Evolutionary conservation across 2,329 filamentous ascomycete species (phyloP).

Genomic region (Trichoderma guizhouense): DNA sequence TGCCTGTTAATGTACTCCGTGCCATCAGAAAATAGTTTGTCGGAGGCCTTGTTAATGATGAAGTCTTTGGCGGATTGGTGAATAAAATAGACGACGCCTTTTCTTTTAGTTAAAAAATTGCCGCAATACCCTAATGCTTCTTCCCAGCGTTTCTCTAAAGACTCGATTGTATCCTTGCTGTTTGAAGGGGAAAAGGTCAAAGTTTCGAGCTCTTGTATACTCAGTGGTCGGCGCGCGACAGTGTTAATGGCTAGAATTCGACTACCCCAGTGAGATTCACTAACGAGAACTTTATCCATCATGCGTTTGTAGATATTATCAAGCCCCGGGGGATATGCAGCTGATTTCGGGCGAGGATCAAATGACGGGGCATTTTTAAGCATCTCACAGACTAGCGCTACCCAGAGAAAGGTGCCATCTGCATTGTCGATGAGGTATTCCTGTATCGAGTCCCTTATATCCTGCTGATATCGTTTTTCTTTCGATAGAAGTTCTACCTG

Average conservation of each 20-base stretch:
- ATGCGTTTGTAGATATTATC: neutral
- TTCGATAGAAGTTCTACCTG: neutral
- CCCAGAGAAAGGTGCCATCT: neutral
- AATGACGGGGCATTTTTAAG: neutral
- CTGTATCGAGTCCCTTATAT: neutral
- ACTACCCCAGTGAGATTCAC: neutral
- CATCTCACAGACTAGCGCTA: neutral
- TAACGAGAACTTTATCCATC: neutral
- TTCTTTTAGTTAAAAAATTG: conserved; percentile 37
- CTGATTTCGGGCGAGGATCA: neutral
- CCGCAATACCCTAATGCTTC: conserved; percentile 28
- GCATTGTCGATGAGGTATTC: neutral
- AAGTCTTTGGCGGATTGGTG: conserved; percentile 46
- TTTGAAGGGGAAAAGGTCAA: too few relatives aligned
- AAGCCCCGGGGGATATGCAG: neutral
- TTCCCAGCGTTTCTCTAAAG: neutral
- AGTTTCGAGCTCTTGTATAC: neutral
- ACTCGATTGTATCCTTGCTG: neutral
- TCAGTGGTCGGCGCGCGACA: neutral
- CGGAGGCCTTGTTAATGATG: conserved; percentile 27
- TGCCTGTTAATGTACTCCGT: conserved; percentile 26
- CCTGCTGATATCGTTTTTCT: neutral
- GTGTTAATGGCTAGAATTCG: neutral
- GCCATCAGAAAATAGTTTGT: conserved; percentile 30
- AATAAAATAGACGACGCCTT: conserved; percentile 34